Evolutionary conservation across 768 basidiomycete species (phyloP).

Genomic region (Rhizopogon vinicolor): DNA sequence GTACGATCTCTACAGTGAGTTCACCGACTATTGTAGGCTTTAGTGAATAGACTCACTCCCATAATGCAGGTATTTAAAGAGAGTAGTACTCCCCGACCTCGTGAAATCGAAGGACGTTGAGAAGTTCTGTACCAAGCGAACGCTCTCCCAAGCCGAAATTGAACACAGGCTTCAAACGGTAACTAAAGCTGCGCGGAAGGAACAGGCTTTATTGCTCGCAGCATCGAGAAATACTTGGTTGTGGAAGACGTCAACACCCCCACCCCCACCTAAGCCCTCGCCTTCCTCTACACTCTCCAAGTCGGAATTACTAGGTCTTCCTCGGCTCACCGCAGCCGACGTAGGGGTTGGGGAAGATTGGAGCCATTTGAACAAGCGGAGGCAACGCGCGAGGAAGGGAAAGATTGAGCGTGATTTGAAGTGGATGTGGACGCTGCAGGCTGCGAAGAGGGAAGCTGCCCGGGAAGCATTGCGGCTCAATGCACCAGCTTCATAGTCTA

Average conservation of each 20-base stretch:
- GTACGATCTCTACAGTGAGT: constrained; percentile 52
- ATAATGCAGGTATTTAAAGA: constrained; percentile 50
- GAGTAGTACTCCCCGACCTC: constrained; percentile 43
- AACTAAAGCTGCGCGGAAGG: constrained; percentile 15
- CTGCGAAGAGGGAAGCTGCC: constrained; percentile 11
- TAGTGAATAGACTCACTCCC: neutral
- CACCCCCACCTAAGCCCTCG: neutral
- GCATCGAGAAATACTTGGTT: constrained; percentile 33
- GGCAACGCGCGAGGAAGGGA: constrained; percentile 40
- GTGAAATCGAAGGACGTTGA: constrained; percentile 36
- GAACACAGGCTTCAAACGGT: constrained; percentile 15
- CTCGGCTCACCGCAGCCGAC: constrained; percentile 18
- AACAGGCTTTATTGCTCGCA: constrained; percentile 9
- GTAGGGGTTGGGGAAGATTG: constrained; percentile 39
- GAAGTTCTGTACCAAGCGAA: constrained; percentile 33
- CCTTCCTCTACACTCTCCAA: constrained; percentile 20
- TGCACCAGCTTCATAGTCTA: neutral
- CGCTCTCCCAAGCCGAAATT: constrained; percentile 23
- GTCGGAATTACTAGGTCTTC: neutral
- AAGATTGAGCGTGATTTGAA: constrained; percentile 41
- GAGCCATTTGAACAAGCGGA: constrained; percentile 52
- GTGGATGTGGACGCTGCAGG: constrained; percentile 32
- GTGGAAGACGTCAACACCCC: constrained; percentile 27
- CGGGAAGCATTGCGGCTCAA: neutral
- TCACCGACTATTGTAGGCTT: neutral